A percentile compares a stretch with the other conserved stretches of the same genome.
Evolutionary conservation across 2,329 filamentous ascomycete genomes (phyloP).

Genomic region (Trichophyton verrucosum): DNA sequence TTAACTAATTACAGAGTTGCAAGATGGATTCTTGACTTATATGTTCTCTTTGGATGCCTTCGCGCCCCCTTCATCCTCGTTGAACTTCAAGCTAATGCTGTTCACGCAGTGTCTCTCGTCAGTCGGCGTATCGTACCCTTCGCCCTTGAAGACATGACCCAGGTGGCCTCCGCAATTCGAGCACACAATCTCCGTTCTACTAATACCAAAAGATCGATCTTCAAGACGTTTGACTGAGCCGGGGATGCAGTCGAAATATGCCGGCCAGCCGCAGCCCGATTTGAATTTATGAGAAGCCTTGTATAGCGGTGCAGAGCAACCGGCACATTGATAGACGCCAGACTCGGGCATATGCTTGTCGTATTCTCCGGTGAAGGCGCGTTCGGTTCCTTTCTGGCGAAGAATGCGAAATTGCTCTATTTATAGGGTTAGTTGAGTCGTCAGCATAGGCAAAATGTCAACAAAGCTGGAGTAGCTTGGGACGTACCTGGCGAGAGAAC

Average conservation of each 20-base stretch:
- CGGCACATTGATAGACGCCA: slow-evolving; percentile 80
- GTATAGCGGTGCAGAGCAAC: slow-evolving; percentile 79
- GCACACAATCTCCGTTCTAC: slow-evolving; percentile 85
- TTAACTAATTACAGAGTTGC: background rate
- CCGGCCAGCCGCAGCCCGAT: slow-evolving; percentile 93
- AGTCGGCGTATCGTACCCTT: slow-evolving; percentile 71
- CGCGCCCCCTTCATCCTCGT: slow-evolving; percentile 44
- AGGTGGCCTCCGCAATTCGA: slow-evolving; percentile 86
- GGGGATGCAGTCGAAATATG: slow-evolving; percentile 91
- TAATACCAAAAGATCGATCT: slow-evolving; percentile 68
- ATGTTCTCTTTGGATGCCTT: background rate
- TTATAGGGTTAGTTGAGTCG: background rate
- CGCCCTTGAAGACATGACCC: slow-evolving; percentile 85
- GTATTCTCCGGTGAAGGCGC: slow-evolving; percentile 65
- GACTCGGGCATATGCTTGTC: slow-evolving; percentile 68
- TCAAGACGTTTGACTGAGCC: slow-evolving; percentile 74
- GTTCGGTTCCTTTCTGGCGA: slow-evolving; percentile 82
- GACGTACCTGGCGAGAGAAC: slow-evolving; percentile 56
- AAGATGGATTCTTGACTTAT: background rate
- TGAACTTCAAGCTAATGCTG: slow-evolving; percentile 78
- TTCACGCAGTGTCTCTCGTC: slow-evolving; percentile 98
- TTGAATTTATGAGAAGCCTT: slow-evolving; percentile 90
- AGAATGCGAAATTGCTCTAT: slow-evolving; percentile 91
- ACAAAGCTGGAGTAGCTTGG: background rate
- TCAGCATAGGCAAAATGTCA: no score